Evolutionary conservation across 2,329 filamentous ascomycete species (phyloP).

Genomic region (Fusarium sp.): DNA sequence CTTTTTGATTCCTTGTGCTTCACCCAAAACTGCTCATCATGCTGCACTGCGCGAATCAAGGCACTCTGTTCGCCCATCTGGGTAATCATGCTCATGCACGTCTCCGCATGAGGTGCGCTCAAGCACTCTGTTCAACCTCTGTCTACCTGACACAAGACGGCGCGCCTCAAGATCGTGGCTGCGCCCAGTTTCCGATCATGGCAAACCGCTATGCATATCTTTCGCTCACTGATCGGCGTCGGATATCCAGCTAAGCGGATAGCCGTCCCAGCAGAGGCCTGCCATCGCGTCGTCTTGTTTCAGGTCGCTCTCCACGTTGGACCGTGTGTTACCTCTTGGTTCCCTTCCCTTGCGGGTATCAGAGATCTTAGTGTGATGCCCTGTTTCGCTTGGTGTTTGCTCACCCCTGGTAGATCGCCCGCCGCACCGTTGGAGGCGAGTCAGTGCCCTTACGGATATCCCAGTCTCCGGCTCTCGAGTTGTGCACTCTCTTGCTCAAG

Average conservation of each 20-base stretch:
- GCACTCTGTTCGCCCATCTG: not conserved
- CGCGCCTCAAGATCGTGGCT: conserved; percentile 6
- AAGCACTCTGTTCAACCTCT: conserved; percentile 2
- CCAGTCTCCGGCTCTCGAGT: conserved; percentile 5
- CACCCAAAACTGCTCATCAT: not conserved
- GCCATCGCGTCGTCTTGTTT: conserved; percentile 38
- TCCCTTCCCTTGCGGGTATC: conserved; percentile 14
- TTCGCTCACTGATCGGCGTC: conserved; percentile 11
- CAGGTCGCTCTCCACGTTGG: conserved; percentile 39
- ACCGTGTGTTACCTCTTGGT: conserved; percentile 31
- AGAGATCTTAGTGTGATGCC: conserved; percentile 31
- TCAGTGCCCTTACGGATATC: conserved; percentile 11
- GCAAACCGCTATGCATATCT: not conserved
- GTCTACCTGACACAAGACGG: conserved; percentile 20
- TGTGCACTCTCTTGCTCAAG: conserved; percentile 3
- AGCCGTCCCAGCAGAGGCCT: conserved; percentile 20
- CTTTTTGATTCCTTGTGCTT: not conserved
- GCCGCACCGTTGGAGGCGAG: conserved; percentile 6
- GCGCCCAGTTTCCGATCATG: conserved; percentile 12
- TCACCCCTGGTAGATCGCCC: conserved; percentile 33
- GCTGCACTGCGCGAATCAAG: not conserved
- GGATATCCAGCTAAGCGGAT: conserved; percentile 15
- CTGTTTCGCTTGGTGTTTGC: conserved; percentile 24
- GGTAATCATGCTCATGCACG: not conserved
- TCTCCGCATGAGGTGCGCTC: conserved; percentile 3